Evolutionary conservation across 352 stramenopile genomes (phyloP).

Genomic region (Elongisporangium undulatum): DNA sequence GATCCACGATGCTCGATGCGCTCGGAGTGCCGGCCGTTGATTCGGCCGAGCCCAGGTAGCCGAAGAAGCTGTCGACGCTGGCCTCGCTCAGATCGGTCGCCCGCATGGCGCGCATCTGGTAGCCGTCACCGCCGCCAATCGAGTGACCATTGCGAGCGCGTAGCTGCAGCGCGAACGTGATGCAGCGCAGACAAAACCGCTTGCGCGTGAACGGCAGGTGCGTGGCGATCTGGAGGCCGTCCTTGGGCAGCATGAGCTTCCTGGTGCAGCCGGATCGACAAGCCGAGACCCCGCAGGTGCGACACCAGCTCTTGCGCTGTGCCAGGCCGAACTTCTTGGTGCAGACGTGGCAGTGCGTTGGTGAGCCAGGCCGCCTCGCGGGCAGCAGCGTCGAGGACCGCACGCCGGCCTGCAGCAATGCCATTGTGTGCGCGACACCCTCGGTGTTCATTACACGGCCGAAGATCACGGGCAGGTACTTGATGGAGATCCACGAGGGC

Average conservation of each 20-base stretch:
- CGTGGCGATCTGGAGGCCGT: background rate
- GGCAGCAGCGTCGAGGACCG: background rate
- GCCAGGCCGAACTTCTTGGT: background rate
- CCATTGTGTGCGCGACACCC: background rate
- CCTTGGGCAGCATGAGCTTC: background rate
- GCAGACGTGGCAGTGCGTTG: background rate
- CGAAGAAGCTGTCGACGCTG: background rate
- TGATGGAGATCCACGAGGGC: background rate
- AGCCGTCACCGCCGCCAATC: background rate
- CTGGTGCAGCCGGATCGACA: background rate
- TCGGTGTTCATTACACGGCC: background rate
- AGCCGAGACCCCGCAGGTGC: background rate
- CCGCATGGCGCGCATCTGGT: background rate
- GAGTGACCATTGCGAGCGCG: background rate
- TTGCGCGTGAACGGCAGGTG: background rate
- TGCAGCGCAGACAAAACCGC: background rate
- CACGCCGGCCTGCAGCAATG: background rate
- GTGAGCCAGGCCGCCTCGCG: background rate
- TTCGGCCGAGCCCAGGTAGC: background rate
- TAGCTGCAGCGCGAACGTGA: background rate
- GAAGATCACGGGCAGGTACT: background rate
- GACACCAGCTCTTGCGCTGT: background rate
- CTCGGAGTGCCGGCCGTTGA: background rate
- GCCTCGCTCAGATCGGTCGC: background rate
- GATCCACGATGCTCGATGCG: background rate